phyloP scores from a whole-genome alignment of 1,284 basidiomycete species.

The Ceratobasidium sp. region DNA sequence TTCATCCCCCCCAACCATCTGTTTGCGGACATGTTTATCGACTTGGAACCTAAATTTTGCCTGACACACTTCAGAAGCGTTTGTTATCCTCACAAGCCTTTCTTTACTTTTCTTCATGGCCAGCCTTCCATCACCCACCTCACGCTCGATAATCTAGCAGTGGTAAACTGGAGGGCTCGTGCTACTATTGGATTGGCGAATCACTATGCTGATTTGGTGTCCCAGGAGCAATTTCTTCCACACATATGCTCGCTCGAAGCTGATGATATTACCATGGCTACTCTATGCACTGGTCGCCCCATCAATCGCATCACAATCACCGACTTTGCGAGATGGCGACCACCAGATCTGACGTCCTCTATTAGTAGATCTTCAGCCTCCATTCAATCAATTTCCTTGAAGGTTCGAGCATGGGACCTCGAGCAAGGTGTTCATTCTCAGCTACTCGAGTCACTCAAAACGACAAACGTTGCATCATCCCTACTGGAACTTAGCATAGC shows the following conservation, averaged over 20 bases:
- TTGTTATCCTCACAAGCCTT: not conserved
- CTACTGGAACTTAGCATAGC: not conserved
- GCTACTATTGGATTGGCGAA: not conserved
- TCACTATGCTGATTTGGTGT: not conserved
- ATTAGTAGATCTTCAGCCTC: not conserved
- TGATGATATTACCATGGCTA: not conserved
- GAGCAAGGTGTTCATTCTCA: not conserved
- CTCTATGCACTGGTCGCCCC: constrained; percentile 3
- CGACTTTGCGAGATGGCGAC: not conserved
- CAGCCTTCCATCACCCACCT: constrained; percentile 15
- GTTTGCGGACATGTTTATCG: not conserved
- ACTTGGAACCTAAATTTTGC: not conserved
- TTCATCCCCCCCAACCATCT: not conserved
- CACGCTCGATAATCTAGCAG: not conserved
- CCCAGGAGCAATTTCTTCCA: constrained; percentile 1
- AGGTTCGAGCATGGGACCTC: not conserved
- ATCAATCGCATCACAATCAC: not conserved
- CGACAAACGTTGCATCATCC: not conserved
- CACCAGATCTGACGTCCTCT: not conserved
- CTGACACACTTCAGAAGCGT: constrained; percentile 2
- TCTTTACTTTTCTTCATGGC: not conserved
- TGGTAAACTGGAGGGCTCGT: not conserved
- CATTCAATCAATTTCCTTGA: not conserved
- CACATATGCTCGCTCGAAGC: not conserved
- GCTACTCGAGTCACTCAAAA: not conserved